Base-by-base conservation (phyloP, 2,329 filamentous ascomycete genomes). In the Chaetomiaceae sp. region DNA sequence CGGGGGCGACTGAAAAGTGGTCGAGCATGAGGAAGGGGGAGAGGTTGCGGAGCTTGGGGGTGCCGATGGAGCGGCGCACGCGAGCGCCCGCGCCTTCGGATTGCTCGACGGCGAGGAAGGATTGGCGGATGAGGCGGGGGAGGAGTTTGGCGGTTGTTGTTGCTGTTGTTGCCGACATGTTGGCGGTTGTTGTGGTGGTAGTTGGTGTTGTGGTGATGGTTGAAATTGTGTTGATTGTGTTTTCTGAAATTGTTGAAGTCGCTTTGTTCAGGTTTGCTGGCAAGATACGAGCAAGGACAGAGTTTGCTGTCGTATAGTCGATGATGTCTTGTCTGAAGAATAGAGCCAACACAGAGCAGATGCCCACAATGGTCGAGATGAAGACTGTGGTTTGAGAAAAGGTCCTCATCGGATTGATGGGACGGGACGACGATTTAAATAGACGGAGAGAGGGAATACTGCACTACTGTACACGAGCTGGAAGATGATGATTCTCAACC, bases 1-100 rank as follows among this genome's bases (percentile, higher is more conserved):
- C 89, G 2, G 85, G 83, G 47, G 81, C 79, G 61, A 93, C 82
- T 48, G 77, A 81, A 73, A 96, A 96, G 73, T 96, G 88, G 66
- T 97, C 92, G 41, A 96, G 86, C 90, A 97, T 96, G 39, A 96
- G 77, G 71, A 97, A 96, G 0, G 92, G 93, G 13, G 85, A 88
- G 68, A 97, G 86, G 74, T 95, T 89, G 64, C 85, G 83, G 19
- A 97, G 77, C 58, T 86, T 78, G 5, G 87, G 78, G 1, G 89
- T 95, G 60, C 92, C 92, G 58, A 97, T 87, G 37, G 87, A 91
- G 52, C 92, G 83, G 56, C 92, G 83, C 13, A 97, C 92, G 55
- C 83, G 79, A 5, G 92, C 92, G 50, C 93, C 92, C 0, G 85
- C 89, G 38, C 92, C 92, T 69, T 97, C 92, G 23, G 87, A 75